Evolutionary conservation across 805 yeast genomes (phyloP).

Genomic region (Ogataea chonburiensis): DNA sequence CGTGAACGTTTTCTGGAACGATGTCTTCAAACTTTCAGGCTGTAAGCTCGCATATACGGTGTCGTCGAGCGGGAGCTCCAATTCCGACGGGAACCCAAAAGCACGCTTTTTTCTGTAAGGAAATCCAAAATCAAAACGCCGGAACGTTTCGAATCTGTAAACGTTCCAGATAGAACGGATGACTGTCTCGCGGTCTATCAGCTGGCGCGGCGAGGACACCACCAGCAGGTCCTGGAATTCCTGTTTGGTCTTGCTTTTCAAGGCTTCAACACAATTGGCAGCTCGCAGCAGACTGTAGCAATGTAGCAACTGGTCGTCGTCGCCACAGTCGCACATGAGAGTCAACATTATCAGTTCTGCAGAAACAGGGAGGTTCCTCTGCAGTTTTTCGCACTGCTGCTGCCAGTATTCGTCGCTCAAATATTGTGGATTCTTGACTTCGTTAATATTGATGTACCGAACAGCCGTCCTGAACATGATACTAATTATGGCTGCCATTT

Average conservation of each 20-base stretch:
- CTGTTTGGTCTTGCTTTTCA: conserved; percentile 11
- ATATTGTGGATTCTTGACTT: conserved; percentile 26
- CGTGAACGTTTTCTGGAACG: conserved; percentile 14
- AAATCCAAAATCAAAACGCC: conserved; percentile 36
- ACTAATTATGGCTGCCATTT: conserved; percentile 26
- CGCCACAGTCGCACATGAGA: conserved; percentile 26
- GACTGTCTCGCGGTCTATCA: conserved; percentile 34
- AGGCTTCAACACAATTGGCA: conserved; percentile 11
- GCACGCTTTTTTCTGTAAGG: conserved; percentile 30
- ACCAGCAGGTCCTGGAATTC: conserved; percentile 30
- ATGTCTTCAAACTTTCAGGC: conserved; percentile 15
- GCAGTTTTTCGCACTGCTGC: conserved; percentile 33
- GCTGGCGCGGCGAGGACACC: conserved; percentile 34
- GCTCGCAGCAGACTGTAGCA: conserved; percentile 18
- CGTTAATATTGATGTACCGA: conserved; percentile 31
- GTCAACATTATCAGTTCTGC: conserved; percentile 31
- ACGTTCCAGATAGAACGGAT: conserved; percentile 39
- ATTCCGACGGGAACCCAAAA: conserved; percentile 31
- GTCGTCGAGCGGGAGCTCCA: conserved; percentile 38
- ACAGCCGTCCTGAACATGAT: conserved; percentile 38
- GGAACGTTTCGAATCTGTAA: conserved; percentile 36
- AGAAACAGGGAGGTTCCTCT: conserved; percentile 31
- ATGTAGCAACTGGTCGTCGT: conserved; percentile 24
- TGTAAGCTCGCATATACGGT: conserved; percentile 20
- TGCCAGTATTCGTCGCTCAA: conserved; percentile 40